Base-by-base conservation (phyloP, 805 yeast genomes). In the Lachancea lanzarotensis region DNA sequence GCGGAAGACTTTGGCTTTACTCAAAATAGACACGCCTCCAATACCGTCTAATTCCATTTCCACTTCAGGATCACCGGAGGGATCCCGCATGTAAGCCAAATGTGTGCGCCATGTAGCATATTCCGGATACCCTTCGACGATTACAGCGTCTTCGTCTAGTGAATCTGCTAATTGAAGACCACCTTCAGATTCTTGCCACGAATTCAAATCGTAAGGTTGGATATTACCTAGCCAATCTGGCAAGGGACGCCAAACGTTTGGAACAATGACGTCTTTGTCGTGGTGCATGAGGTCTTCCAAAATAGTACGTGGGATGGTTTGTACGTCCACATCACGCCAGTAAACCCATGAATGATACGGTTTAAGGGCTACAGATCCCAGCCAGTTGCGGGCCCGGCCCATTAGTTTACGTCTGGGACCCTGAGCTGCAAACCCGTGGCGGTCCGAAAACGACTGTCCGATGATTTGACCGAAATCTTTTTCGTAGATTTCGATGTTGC, bases 251-350 rank as follows among this genome's bases (percentile, higher is more conserved):
- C 95, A 87, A 42, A 87, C 90, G 59, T 87, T 91, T 15, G 98
- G 98, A 15, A 91, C 97, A 42, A 91, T 87, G 25, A 91, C 93
- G 62, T 91, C 98, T 60, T 77, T 79, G 62, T 84, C 80, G 64
- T 88, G 96, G 56, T 79, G 84, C 97, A 91, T 91, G 55, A 90
- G 70, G 66, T 90, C 97, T 65, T 90, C 96, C 50, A 90, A 65
- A 49, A 90, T 79, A 1, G 96, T 82, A 1, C 81, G 74, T 3
- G 96, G 95, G 26, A 84, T 79, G 0, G 90, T 81, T 62, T 90
- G 96, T n/a, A 91, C 95, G 65, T 91, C 98, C 11, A 93, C 96
- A 69, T 91, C 98, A 66, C 98, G 74, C 98, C 98, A 91, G 64
- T 90, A 89, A 7, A 91, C 96, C 84, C 90, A 89, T 7, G 95